Evolutionary conservation across 1,139 yeast species (phyloP), one percentile per base, ranked within the genome.

Genomic region (Debaryomyces sp.): DNA sequence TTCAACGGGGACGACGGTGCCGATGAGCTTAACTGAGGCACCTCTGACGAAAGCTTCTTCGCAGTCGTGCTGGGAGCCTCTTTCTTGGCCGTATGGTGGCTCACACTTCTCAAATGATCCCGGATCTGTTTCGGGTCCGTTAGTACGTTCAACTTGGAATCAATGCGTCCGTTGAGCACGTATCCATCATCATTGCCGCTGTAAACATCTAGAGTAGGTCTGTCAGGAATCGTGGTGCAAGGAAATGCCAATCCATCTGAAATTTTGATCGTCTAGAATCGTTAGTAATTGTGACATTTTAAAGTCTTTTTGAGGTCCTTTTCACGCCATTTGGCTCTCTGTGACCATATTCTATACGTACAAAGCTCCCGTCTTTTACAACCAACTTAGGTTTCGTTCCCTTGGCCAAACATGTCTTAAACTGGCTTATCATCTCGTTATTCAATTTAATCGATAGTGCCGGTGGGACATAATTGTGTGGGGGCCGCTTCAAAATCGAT

Each of bases 151-250:
- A 74, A 62, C 47, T 70, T 66, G 46, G 64, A 63, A 37, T 62
- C 52, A 37, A 73, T 66, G 39, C 73, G 56, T 13, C 79, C 80
- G 33, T 63, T 53, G 54, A 62, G 69, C 38, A 47, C 49, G 44
- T 55, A 38, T 37, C 54, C 51, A 29, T 52, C 51, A 30, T 45
- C 50, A 2, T 39, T 22, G 38, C 50, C 44, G 21, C 67, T 56
- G 57, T 72, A 74, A 10, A 74, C 55, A 50, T 72, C 75, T 27
- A 72, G 66, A 46, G 70, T 70, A 47, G 70, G 67, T 47, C 64
- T 68, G 50, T 74, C 80, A 5, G 72, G 72, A 21, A 67, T 57
- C 41, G 60, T 61, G 18, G 63, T 51, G 52, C 78, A 74, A 4
- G 78, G 76, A 48, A 63, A 72, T 26, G 58, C 54, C 44, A 62